Evolutionary conservation across 2,329 filamentous ascomycete genomes (phyloP), one percentile per base, ranked within the genome.

Genomic region (Pseudonectria foliicola): DNA sequence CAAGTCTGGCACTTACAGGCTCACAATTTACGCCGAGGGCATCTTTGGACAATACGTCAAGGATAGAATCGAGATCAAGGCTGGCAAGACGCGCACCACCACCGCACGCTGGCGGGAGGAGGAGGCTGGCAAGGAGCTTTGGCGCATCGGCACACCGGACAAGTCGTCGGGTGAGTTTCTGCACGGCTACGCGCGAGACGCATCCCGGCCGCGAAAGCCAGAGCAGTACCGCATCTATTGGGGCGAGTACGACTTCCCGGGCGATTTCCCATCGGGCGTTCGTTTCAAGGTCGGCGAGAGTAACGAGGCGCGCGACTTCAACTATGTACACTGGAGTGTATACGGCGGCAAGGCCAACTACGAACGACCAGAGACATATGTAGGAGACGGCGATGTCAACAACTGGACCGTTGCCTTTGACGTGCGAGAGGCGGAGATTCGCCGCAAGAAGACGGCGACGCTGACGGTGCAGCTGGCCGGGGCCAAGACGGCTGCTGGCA

Each of bases 271-370:
- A 0, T 44, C 69, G 0, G 76, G 77, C 4, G 66, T 82, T 1
- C 63, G 60, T 14, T 82, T 73, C 57, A 66, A 67, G 11, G 67
- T 82, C 2, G 75, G 76, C 8, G 55, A 68, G 48, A 70, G 67
- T 40, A 55, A 73, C 16, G 61, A 61, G 13, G 57, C 56, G 0
- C 52, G 57, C 10, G 73, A 77, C 45, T 62, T 78, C 40, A 82
- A 82, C 54, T 80, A 80, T 36, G 70, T 80, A 4, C 78, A 82
- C 50, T 82, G 77, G 78, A 73, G 69, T 37, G 74, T 77, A 7
- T 80, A 77, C 45, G 75, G 76, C 2, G 71, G 72, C 6, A 60
- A 70, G 18, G 71, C 62, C 2, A 71, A 77, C 52, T 66, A 54
- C 11, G 34, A 62, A 4, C 62, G 71, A 1, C 54, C 62, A 1